Base-by-base conservation (phyloP, 441 rosid species). In the Eutrema salsugineum region DNA sequence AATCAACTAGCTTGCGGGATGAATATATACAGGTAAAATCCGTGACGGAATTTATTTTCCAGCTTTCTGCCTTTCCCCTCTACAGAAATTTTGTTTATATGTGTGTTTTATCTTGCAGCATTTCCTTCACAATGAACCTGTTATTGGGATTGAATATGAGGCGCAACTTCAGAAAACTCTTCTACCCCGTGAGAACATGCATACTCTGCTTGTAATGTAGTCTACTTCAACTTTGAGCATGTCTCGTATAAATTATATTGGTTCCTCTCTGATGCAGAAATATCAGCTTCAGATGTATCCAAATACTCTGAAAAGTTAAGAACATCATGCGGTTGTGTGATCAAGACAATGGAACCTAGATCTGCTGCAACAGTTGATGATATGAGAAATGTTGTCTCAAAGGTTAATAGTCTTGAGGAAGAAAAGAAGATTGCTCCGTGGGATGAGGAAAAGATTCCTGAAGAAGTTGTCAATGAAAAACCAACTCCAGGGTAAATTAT, bases 371-470 rank as follows among this genome's bases (percentile, higher is more conserved):
- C 87, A 63, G 74, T 86, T 79, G 96, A 90, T 63, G 95, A 83
- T 72, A 67, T 91, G 62, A 90, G 79, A 80, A 80, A 68, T 55
- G 80, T 88, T 46, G 76, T 86, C 58, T 54, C 68, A 39, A 87
- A 82, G 79, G 76, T 90, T 77, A 83, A 77, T 75, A 69, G 65
- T 75, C 86, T 88, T 63, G 97, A 90, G 82, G 80, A 83, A 69
- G 90, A 78, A 77, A 76, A 79, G 57, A 71, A 58, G 71, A 87
- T 94, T 77, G 63, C 86, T 79, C 92, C 90, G 35, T 94, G 99
- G 97, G 96, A 86, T 71, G 99, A 91, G 44, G 97, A 94, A 81
- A 79, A 82, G 66, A 90, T 91, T 75, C 97, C 97, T 10, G 99
- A 90, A 81, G 97, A 94, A 85, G 84, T 94, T 77, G 91, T 94